A percentile compares a stretch with the other conserved stretches of the same genome.
These are phyloP conservation scores for Elongisporangium undulatum DNA, from an alignment of 352 stramenopile species.

Conservation along the genomic window DNA sequence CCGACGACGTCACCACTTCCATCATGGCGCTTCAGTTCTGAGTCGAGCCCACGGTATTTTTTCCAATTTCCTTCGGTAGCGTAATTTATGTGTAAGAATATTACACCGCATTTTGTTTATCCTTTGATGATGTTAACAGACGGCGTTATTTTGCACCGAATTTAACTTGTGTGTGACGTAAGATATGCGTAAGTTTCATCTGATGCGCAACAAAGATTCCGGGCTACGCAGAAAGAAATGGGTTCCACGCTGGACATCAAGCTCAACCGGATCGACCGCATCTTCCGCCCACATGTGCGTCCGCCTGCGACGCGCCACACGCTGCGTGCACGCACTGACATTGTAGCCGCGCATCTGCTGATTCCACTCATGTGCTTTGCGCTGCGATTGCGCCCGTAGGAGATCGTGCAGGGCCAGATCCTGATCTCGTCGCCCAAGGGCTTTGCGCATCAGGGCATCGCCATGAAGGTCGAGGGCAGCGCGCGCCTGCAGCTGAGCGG, in stretches of 20 bases:
- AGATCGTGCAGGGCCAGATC: constrained; percentile 81
- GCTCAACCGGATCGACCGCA: constrained; percentile 80
- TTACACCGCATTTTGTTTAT: not conserved
- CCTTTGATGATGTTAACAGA: no score
- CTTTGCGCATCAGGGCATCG: constrained; percentile 76
- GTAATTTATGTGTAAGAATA: not conserved
- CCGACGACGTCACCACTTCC: not conserved
- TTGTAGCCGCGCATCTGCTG: not conserved
- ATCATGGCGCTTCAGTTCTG: not conserved
- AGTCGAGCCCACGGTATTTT: not conserved
- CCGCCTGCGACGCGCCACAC: not conserved
- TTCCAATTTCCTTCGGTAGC: not conserved
- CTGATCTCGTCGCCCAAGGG: constrained; percentile 83
- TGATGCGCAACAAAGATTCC: not conserved
- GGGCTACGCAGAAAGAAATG: constrained; percentile 21
- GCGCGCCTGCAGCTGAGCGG: constrained; percentile 77
- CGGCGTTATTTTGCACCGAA: not conserved
- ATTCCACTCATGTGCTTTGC: not conserved
- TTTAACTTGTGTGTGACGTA: not conserved
- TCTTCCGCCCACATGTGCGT: constrained; percentile 78
- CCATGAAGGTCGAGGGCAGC: constrained; percentile 82
- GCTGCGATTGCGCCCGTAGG: constrained; percentile 21
- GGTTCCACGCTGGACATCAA: constrained; percentile 83
- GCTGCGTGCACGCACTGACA: not conserved
- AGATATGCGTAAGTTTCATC: not conserved